These are phyloP conservation scores for Phaeosphaeriaceae sp. DNA, from an alignment of 2,329 filamentous ascomycete genomes.

Conservation along the genomic window DNA sequence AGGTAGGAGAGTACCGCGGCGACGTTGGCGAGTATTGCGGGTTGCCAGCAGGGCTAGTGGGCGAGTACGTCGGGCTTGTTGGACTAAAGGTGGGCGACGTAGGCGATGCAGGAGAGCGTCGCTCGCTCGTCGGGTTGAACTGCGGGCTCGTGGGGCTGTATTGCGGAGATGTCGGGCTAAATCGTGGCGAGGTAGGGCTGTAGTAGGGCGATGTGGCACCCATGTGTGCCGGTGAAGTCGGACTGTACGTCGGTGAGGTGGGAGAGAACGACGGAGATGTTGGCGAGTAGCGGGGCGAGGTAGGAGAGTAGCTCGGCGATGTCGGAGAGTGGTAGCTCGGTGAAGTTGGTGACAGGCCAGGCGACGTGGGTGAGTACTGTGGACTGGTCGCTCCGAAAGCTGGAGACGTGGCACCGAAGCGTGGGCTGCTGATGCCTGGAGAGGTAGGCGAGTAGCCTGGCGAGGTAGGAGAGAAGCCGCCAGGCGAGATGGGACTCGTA, in stretches of 20 bases:
- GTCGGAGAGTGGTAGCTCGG: conserved; percentile 56
- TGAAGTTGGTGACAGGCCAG: conserved; percentile 62
- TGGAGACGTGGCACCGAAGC: conserved; percentile 60
- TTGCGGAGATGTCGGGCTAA: conserved; percentile 62
- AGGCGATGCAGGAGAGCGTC: conserved; percentile 57
- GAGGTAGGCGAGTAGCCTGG: conserved; percentile 69
- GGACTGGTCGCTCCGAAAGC: conserved; percentile 62
- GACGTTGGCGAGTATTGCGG: conserved; percentile 55
- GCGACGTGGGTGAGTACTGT: conserved; percentile 66
- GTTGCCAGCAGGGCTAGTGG: conserved; percentile 41
- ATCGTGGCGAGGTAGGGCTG: conserved; percentile 61
- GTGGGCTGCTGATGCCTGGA: conserved; percentile 64
- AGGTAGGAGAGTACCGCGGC: conserved; percentile 52
- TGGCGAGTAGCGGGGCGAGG: conserved; percentile 61
- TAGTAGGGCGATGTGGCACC: conserved; percentile 58
- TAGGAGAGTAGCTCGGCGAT: conserved; percentile 65
- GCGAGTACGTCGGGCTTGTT: conserved; percentile 40
- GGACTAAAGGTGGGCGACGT: conserved; percentile 48
- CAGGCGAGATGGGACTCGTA: conserved; percentile 51
- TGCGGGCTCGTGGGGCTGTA: conserved; percentile 69
- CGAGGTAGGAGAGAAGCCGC: conserved; percentile 49
- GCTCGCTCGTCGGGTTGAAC: conserved; percentile 63
- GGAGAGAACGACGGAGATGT: conserved; percentile 55
- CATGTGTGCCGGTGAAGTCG: conserved; percentile 49
- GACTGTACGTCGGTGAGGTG: conserved; percentile 56